Percentiles rank a stretch among this genome's conserved stretches.
Evolutionary conservation across 768 basidiomycete genomes (phyloP).

Genomic region (Boletus vermiculosoides): DNA sequence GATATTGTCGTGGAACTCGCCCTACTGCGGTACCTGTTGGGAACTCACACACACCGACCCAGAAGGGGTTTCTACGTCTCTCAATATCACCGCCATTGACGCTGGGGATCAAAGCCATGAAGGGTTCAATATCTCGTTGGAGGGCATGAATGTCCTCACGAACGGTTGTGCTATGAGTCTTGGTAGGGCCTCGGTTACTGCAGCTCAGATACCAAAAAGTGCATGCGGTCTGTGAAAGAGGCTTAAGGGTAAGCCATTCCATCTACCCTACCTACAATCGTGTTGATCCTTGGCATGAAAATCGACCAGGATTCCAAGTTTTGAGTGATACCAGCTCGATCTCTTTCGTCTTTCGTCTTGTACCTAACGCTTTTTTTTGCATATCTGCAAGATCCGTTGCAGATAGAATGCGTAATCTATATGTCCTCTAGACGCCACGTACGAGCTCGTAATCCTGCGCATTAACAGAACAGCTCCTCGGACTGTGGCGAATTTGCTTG

Average conservation of each 20-base stretch:
- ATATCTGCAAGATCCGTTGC: neutral
- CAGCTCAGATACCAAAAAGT: slow-evolving; percentile 14
- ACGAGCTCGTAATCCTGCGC: neutral
- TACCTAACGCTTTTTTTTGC: neutral
- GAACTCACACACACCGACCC: slow-evolving; percentile 43
- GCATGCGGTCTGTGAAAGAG: slow-evolving; percentile 14
- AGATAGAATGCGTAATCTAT: neutral
- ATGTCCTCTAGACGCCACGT: neutral
- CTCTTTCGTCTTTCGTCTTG: neutral
- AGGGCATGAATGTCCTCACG: slow-evolving; percentile 39
- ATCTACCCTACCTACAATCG: neutral
- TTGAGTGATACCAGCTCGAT: neutral
- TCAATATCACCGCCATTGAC: slow-evolving; percentile 55
- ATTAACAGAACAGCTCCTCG: neutral
- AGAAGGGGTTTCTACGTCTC: slow-evolving; percentile 31
- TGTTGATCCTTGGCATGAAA: neutral
- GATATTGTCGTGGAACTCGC: slow-evolving; percentile 50
- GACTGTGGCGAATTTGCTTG: neutral
- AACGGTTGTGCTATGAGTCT: slow-evolving; percentile 23
- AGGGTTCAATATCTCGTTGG: slow-evolving; percentile 39
- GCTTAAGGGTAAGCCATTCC: neutral
- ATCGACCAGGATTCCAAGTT: neutral
- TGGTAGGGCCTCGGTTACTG: slow-evolving; percentile 28
- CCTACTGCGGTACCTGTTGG: slow-evolving; percentile 62
- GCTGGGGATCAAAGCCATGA: slow-evolving; percentile 29